phyloP scores from a whole-genome alignment of 139 green algal species.

The Ostreobium quekettii region DNA sequence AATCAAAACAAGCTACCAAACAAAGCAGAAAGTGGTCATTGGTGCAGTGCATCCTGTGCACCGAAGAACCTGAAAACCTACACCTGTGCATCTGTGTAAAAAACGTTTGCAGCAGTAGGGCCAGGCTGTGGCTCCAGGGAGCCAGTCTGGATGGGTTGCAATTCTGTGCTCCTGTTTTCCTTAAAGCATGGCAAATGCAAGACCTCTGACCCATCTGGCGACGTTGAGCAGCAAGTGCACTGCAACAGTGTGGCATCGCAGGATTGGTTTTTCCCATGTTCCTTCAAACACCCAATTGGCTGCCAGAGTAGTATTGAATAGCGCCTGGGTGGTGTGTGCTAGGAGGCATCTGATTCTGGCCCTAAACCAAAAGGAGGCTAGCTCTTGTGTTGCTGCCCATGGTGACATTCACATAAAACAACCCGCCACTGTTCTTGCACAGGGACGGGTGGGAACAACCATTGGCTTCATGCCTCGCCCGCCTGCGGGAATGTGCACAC shows the following conservation, averaged over 20 bases:
- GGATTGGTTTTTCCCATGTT: not conserved
- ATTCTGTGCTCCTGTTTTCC: no score
- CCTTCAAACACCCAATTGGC: not conserved
- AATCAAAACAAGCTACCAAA: no score
- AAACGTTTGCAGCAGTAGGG: no score
- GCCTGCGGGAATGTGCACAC: slow-evolving; percentile 42
- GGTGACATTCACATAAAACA: not conserved
- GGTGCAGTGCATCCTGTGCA: no score
- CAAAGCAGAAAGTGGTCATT: no score
- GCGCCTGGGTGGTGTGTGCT: not conserved
- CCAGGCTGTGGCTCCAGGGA: no score
- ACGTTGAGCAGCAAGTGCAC: no score
- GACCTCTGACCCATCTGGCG: no score
- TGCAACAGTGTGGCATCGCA: slow-evolving; percentile 21
- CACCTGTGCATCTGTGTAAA: no score
- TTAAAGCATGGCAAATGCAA: no score
- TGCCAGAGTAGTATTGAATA: not conserved
- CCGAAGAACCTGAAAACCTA: no score
- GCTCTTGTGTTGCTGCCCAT: not conserved
- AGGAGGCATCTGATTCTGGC: not conserved
- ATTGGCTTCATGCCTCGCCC: slow-evolving; percentile 30
- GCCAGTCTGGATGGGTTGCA: no score
- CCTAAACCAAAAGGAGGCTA: not conserved
- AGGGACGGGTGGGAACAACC: slow-evolving; percentile 41
- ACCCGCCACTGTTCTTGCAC: not conserved